Evolutionary conservation across 192 early-diverging fungal genomes (phyloP).

Genomic region (Chytriomyces sp.): DNA sequence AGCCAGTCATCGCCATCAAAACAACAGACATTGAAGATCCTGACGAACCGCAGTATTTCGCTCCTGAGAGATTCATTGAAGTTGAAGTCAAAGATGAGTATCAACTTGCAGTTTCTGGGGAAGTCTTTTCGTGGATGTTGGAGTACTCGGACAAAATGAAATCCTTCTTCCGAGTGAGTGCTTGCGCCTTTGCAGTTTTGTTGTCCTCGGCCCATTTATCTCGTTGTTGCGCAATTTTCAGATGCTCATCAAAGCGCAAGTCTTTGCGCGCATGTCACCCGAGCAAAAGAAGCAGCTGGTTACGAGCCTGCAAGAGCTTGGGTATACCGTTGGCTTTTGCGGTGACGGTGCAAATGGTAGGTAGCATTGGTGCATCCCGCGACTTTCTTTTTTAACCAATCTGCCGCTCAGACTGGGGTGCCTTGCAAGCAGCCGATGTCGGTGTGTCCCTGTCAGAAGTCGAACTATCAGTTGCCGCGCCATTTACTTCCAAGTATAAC

Average conservation of each 20-base stretch:
- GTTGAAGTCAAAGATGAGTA: conserved; percentile 57
- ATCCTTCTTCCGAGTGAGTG: conserved; percentile 19
- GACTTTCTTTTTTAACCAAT: background rate
- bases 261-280: conserved; percentile 98
- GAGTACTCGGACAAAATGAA: conserved; percentile 62
- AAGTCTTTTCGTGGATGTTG: conserved; percentile 94
- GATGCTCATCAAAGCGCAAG: conserved; percentile 88
- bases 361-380: background rate
- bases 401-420: conserved; percentile 76
- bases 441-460: conserved; percentile 96
- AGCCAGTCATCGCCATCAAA: conserved; percentile 34
- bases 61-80: conserved; percentile 34
- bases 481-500: conserved; percentile 89
- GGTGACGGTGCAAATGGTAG: conserved; percentile 97
- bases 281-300: conserved; percentile 97
- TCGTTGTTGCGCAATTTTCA: conserved; percentile 42
- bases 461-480: conserved; percentile 97
- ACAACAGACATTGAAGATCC: conserved; percentile 19
- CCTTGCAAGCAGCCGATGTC: conserved; percentile 93
- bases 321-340: conserved; percentile 95
- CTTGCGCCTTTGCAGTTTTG: background rate
- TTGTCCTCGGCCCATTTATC: background rate
- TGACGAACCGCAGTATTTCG: conserved; percentile 10
- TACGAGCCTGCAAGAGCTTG: conserved; percentile 83
- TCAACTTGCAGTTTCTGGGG: conserved; percentile 91